phyloP scores from a whole-genome alignment of 73 alveolate species.

The Paramecium sonneborni region DNA sequence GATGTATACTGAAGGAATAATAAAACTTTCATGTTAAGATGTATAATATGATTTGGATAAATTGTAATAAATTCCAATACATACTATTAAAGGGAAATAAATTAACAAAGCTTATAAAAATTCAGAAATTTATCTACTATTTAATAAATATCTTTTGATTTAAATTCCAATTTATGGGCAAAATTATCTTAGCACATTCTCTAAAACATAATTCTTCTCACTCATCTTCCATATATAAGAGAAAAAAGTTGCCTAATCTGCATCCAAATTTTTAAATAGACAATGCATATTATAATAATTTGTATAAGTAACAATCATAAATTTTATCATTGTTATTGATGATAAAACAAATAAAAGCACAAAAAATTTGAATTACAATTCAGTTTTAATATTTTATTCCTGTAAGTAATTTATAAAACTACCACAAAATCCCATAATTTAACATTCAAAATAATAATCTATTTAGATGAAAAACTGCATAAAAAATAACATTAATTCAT shows the following conservation, averaged over 20 bases:
- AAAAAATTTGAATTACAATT: background rate
- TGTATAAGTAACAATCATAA: background rate
- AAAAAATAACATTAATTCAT: background rate
- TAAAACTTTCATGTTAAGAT: background rate
- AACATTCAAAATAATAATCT: background rate
- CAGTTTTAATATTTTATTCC: background rate
- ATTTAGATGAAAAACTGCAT: background rate
- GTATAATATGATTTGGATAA: background rate
- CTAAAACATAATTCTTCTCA: background rate
- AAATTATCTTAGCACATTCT: background rate
- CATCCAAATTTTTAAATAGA: background rate
- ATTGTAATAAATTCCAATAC: background rate
- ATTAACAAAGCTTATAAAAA: background rate
- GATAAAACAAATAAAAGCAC: background rate
- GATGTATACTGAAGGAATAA: background rate
- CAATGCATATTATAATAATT: background rate
- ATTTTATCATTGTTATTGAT: background rate
- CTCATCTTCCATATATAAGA: constrained; percentile 14
- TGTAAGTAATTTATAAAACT: background rate
- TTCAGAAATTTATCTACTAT: background rate
- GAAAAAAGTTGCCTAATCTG: constrained; percentile 37
- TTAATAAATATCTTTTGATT: background rate
- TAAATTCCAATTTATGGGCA: constrained; percentile 46
- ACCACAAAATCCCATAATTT: background rate
- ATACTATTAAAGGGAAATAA: background rate